phyloP scores from a whole-genome alignment of 179 eudicot genomes.

The Spinacia oleracea region DNA sequence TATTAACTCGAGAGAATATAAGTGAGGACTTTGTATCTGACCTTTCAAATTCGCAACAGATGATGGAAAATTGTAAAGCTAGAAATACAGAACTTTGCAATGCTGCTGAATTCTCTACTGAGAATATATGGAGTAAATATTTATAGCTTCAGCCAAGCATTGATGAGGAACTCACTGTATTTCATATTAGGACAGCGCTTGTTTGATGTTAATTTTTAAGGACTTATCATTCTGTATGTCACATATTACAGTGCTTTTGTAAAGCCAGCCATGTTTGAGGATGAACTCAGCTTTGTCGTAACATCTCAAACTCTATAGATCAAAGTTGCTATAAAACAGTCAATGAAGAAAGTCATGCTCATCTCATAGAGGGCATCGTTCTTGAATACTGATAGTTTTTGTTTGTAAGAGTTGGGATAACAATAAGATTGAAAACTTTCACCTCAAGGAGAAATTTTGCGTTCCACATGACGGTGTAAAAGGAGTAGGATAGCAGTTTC shows the following conservation, averaged over 20 bases:
- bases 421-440: background rate
- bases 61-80: background rate
- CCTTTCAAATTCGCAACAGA: background rate
- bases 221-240: background rate
- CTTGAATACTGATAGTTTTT: background rate
- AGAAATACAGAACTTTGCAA: background rate
- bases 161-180: background rate
- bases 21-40: background rate
- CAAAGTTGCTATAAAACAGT: background rate
- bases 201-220: background rate
- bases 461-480: background rate
- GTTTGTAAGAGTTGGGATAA: background rate
- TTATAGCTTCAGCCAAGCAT: background rate
- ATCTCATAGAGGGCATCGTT: background rate
- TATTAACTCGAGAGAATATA: background rate
- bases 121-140: background rate
- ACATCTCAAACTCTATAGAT: background rate
- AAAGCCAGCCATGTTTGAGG: background rate
- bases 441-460: background rate
- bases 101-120: background rate
- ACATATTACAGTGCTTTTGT: too few relatives aligned
- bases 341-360: background rate
- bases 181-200: background rate
- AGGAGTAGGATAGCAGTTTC: background rate
- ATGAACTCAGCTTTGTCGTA: background rate